phyloP scores from a whole-genome alignment of 371 early-diverging fungal species.

The Batrachochytrium dendrobatidis region DNA sequence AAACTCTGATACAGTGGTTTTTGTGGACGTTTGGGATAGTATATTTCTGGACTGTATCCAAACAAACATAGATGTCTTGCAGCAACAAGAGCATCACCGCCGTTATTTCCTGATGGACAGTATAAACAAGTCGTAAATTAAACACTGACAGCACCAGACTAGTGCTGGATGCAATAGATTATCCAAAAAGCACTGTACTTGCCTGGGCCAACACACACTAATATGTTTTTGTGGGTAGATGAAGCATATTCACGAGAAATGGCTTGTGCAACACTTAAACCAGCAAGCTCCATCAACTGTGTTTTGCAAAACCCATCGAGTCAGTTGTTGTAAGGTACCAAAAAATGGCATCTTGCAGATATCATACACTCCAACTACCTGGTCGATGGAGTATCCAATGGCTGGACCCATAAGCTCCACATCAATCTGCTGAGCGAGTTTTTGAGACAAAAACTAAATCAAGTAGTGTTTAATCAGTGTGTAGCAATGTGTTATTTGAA shows the following conservation, averaged over 20 bases:
- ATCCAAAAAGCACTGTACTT: background rate
- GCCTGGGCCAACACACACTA: slow-evolving; percentile 51
- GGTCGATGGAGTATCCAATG: slow-evolving; percentile 74
- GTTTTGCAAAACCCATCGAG: background rate
- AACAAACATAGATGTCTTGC: slow-evolving; percentile 83
- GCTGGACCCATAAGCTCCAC: slow-evolving; percentile 73
- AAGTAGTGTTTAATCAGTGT: too few relatives aligned
- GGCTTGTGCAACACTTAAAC: slow-evolving; percentile 81
- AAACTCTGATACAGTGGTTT: slow-evolving; percentile 64
- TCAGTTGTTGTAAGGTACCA: background rate
- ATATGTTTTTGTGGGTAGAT: background rate
- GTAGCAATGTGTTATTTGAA: too few relatives aligned
- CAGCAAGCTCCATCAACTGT: slow-evolving; percentile 84
- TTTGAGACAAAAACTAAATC: slow-evolving; percentile 65
- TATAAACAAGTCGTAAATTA: too few relatives aligned
- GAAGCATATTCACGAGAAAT: slow-evolving; percentile 57
- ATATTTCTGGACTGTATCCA: slow-evolving; percentile 71
- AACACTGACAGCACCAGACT: too few relatives aligned
- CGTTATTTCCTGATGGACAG: slow-evolving; percentile 87
- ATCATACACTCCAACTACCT: slow-evolving; percentile 13
- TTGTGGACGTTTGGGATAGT: slow-evolving; percentile 66
- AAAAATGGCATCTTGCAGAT: background rate
- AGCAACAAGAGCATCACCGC: slow-evolving; percentile 93
- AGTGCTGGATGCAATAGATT: too few relatives aligned
- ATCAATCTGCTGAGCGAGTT: slow-evolving; percentile 70